These are phyloP conservation scores for Termitomyces sp. DNA, from an alignment of 768 basidiomycete species.

Conservation along the genomic window DNA sequence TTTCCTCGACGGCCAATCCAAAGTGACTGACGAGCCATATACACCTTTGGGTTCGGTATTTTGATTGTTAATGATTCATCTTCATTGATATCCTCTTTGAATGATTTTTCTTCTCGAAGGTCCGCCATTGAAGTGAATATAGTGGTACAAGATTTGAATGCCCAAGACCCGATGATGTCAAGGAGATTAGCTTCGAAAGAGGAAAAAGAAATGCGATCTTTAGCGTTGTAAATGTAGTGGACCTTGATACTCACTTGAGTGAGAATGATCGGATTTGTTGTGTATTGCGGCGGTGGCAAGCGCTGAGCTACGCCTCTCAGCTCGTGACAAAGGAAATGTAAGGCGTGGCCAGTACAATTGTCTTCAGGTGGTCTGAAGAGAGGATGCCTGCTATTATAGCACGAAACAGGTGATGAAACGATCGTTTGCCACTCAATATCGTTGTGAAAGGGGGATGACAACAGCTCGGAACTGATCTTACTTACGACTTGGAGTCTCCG, in stretches of 20 bases:
- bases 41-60: conserved; percentile 64
- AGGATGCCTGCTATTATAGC: not conserved
- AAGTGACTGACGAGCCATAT: conserved; percentile 63
- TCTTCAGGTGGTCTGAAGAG: not conserved
- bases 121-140: conserved; percentile 3
- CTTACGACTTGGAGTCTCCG: conserved; percentile 11
- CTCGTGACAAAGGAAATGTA: not conserved
- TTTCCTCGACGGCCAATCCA: conserved; percentile 76
- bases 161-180: not conserved
- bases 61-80: conserved; percentile 56
- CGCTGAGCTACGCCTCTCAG: not conserved
- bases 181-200: not conserved
- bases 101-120: conserved; percentile 18
- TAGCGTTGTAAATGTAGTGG: not conserved
- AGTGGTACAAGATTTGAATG: not conserved
- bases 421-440: not conserved
- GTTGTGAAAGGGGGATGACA: conserved; percentile 14
- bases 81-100: conserved; percentile 34
- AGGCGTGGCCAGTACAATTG: not conserved
- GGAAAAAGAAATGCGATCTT: not conserved
- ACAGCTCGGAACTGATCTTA: conserved; percentile 13
- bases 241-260: conserved; percentile 1
- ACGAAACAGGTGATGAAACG: not conserved
- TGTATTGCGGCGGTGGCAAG: conserved; percentile 5
- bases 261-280: not conserved